phyloP scores from a whole-genome alignment of 2,329 filamentous ascomycete species.

The Xylariaceae sp. region DNA sequence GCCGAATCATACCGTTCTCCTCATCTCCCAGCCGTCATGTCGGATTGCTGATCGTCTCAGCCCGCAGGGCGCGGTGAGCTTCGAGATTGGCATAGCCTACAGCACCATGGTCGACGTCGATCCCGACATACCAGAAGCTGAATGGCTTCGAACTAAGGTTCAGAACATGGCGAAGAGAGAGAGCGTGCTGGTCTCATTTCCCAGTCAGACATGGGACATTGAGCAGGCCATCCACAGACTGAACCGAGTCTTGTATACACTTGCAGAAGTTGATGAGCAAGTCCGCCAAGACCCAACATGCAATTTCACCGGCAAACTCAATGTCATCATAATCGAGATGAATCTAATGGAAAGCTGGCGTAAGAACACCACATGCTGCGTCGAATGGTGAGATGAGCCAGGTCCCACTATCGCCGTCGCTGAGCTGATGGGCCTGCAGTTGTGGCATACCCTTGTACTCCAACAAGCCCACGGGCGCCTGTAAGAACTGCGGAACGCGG shows the following conservation, averaged over 20 bases:
- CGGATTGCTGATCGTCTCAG: slow-evolving; percentile 3
- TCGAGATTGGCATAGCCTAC: slow-evolving; percentile 26
- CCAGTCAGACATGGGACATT: slow-evolving; percentile 30
- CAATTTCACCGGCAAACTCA: slow-evolving; percentile 34
- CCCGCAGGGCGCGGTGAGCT: not conserved
- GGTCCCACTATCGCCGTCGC: not conserved
- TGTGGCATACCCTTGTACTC: slow-evolving; percentile 48
- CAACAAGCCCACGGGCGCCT: slow-evolving; percentile 33
- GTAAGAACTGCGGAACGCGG: slow-evolving; percentile 29
- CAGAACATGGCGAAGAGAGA: slow-evolving; percentile 39
- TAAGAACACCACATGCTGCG: slow-evolving; percentile 30
- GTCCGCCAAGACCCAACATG: slow-evolving; percentile 23
- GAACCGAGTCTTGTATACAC: slow-evolving; percentile 29
- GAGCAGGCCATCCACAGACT: slow-evolving; percentile 25
- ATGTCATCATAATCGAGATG: slow-evolving; percentile 25
- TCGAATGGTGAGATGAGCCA: slow-evolving; percentile 29
- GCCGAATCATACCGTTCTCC: slow-evolving; percentile 40
- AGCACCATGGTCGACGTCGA: slow-evolving; percentile 48
- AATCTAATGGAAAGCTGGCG: slow-evolving; percentile 23
- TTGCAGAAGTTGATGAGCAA: slow-evolving; percentile 36
- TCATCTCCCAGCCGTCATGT: slow-evolving; percentile 38
- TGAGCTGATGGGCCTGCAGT: slow-evolving; percentile 19
- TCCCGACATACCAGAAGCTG: slow-evolving; percentile 43
- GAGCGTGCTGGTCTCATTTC: slow-evolving; percentile 41
- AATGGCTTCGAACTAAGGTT: slow-evolving; percentile 45